Base-by-base conservation (phyloP, 2,329 filamentous ascomycete species). In the Stromatinia cepivora region DNA sequence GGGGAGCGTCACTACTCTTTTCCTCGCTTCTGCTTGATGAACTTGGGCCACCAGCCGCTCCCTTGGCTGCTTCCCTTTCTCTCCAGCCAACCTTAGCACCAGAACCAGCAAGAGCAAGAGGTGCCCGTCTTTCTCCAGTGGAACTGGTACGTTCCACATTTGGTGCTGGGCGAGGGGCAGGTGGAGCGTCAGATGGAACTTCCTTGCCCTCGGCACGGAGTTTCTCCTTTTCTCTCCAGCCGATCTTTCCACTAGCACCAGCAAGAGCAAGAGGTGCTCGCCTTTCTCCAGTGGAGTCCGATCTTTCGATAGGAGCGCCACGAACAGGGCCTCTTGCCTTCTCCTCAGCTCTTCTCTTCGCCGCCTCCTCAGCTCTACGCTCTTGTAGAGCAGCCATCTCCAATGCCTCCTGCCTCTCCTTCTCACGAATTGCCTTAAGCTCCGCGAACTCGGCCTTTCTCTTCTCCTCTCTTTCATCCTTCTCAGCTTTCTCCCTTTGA, bases 311-410 rank as follows among this genome's bases (percentile, higher is more conserved):
- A 62, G 81, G 75, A 67, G 78, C 73, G 63, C 78, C 79, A 71
- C 84, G 83, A 59, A 82, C 80, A 64, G 81, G 46, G 10, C 67
- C 67, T 54, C 78, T 76, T 73, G 78, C 79, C 72, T 79, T 80
- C 56, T 86, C 86, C 81, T 87, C 89, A 77, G 85, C 87, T 79
- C 87, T 88, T 75, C 91, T 88, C 74, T 90, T 91, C 81, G 94
- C 88, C 22, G 93, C 94, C 80, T 97, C 94, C 76, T 95, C 93
- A 80, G 97, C 94, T 79, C 92, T 89, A 78, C 93, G 87, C 75
- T 88, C 88, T 81, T 97, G 94, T 75, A 87, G 81, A 17, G 87
- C 87, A 61, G 84, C 86, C 80, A 85, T 87, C 81, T 90, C 88
- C 72, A 86, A 78, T 71, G 83, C 81, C 79, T 93, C 90, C 81